Percentiles rank a stretch among this genome's conserved stretches.
phyloP scores from a whole-genome alignment of 768 basidiomycete genomes.

The Agrocybe chaxingu region DNA sequence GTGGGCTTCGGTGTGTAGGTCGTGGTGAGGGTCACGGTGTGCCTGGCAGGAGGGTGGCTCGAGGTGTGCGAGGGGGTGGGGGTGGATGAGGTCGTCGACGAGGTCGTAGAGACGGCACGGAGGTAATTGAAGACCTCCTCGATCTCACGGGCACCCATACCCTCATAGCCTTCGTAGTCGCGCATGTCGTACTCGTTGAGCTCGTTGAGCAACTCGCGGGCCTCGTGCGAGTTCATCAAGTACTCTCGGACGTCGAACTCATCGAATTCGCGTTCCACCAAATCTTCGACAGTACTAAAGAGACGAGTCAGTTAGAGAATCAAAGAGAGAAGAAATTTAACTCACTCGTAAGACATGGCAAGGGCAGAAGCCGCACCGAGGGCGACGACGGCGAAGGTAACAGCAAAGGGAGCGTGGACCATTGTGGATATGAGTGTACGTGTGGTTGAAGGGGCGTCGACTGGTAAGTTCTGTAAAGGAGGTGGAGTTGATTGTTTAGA shows the following conservation, averaged over 20 bases:
- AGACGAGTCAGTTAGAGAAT: background rate
- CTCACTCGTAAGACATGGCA: conserved; percentile 25
- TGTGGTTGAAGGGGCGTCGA: conserved; percentile 5
- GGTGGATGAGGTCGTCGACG: background rate
- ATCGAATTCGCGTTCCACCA: conserved; percentile 18
- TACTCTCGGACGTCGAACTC: conserved; percentile 10
- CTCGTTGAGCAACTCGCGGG: conserved; percentile 19
- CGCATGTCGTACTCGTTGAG: conserved; percentile 19
- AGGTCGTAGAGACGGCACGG: conserved; percentile 4
- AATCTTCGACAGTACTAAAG: conserved; percentile 14
- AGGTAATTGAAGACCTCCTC: conserved; percentile 19
- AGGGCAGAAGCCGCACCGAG: conserved; percentile 25
- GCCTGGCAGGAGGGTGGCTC: conserved; percentile 7
- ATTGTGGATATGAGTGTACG: conserved; percentile 18
- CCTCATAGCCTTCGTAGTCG: conserved; percentile 18
- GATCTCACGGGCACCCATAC: conserved; percentile 22
- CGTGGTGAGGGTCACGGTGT: conserved; percentile 15
- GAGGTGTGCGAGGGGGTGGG: background rate
- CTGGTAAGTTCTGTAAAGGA: conserved; percentile 8
- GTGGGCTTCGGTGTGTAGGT: conserved; percentile 18
- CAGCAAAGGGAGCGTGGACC: conserved; percentile 28
- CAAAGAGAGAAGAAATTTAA: background rate
- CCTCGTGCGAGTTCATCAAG: conserved; percentile 16
- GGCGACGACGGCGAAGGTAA: conserved; percentile 29
- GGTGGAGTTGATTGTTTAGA: conserved; percentile 14